Conservation (phyloP, 345 rosid genomes). For the Erodium maritimum region DNA sequence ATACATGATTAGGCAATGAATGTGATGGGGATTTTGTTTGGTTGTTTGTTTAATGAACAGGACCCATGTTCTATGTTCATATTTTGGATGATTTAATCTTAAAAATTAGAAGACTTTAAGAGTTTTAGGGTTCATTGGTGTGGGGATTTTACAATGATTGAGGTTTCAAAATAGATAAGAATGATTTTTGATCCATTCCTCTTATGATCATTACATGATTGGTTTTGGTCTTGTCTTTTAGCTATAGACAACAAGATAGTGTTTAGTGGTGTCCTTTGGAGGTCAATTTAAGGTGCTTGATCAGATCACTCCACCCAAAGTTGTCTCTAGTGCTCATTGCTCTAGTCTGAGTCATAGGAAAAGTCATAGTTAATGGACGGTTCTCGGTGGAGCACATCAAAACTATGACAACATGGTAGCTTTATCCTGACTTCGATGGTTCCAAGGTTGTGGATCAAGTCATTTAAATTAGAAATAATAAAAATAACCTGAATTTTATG, state of each 20-base stretch:
- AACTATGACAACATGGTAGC: no score
- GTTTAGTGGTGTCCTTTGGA: not conserved
- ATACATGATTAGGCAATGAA: not conserved
- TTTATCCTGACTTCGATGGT: no score
- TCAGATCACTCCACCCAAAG: not conserved
- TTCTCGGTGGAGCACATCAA: not conserved
- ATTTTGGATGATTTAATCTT: no score
- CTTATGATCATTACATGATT: not conserved
- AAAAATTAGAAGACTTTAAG: no score
- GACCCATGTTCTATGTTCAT: not conserved
- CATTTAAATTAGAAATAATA: no score
- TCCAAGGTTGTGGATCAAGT: no score
- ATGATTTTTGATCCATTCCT: not conserved
- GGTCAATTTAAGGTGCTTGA: not conserved
- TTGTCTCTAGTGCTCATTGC: not conserved
- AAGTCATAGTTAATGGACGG: not conserved
- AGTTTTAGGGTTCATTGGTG: no score
- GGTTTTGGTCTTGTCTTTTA: not conserved
- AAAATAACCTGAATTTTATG: no score
- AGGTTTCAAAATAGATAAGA: no score
- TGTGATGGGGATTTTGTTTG: not conserved
- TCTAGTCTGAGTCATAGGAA: not conserved
- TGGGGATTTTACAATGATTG: no score
- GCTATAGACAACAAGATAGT: no score
- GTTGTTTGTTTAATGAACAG: not conserved